A percentile compares a stretch with the other conserved stretches of the same genome.
Evolutionary conservation across 257 asterid species (phyloP).

Genomic region (Plectranthus barbatus): DNA sequence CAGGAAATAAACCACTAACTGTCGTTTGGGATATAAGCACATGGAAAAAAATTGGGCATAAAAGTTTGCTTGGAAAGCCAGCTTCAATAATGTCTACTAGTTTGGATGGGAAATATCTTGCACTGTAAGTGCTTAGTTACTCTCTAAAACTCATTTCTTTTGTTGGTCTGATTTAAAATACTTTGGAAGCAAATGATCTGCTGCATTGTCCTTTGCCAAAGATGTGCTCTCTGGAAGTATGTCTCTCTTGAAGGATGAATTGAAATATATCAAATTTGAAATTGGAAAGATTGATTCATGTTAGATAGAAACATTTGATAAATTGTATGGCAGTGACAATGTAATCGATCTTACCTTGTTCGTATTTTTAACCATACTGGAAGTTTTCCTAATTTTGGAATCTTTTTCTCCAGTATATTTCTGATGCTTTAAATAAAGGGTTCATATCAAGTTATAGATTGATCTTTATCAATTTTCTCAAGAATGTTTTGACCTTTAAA

Average conservation of each 20-base stretch:
- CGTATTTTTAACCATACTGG: too few relatives aligned
- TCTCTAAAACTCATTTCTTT: not conserved
- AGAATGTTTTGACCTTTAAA: too few relatives aligned
- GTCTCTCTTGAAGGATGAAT: not conserved
- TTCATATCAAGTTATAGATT: too few relatives aligned
- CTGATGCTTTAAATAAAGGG: too few relatives aligned
- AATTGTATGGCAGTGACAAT: not conserved
- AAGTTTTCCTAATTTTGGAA: too few relatives aligned
- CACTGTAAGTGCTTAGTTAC: constrained; percentile 50
- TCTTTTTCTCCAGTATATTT: too few relatives aligned
- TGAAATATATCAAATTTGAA: not conserved
- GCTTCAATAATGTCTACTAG: constrained; percentile 78
- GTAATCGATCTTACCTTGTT: not conserved
- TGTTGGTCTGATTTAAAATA: constrained; percentile 3
- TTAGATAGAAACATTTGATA: not conserved
- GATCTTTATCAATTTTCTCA: too few relatives aligned
- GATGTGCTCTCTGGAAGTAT: not conserved
- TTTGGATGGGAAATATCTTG: constrained; percentile 93
- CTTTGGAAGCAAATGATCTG: not conserved
- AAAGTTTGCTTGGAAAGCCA: constrained; percentile 62
- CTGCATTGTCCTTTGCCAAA: not conserved
- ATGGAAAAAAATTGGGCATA: constrained; percentile 89
- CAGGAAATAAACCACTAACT: constrained; percentile 73
- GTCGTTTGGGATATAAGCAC: constrained; percentile 88
- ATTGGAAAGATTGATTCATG: not conserved